Conservation (phyloP, 352 stramenopile genomes). For the Phytophthora nicotianae region DNA sequence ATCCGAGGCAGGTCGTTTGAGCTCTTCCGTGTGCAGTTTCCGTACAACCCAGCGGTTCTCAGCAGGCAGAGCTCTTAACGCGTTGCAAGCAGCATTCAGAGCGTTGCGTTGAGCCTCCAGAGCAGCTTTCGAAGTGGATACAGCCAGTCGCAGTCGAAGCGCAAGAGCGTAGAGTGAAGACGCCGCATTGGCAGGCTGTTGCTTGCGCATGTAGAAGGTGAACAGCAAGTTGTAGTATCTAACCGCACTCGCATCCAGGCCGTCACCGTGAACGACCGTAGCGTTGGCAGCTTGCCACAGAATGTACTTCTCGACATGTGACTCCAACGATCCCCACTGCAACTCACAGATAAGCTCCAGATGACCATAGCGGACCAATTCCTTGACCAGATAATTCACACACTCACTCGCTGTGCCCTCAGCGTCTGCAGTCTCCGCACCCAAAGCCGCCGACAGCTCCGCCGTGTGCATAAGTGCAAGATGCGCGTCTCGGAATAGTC, state of each 20-base stretch:
- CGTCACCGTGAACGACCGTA: conserved; percentile 43
- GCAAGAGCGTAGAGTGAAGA: conserved; percentile 64
- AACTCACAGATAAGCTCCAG: conserved; percentile 77
- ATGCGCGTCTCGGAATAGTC: conserved; percentile 64
- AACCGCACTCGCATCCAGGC: conserved; percentile 50
- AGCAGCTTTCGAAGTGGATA: conserved; percentile 41
- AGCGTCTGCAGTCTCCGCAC: conserved; percentile 15
- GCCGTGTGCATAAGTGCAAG: conserved; percentile 75
- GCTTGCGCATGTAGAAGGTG: conserved; percentile 66
- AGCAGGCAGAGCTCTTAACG: conserved; percentile 44
- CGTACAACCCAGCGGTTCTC: conserved; percentile 72
- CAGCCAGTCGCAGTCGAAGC: conserved; percentile 50
- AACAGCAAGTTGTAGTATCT: conserved; percentile 77
- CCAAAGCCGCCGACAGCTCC: conserved; percentile 41
- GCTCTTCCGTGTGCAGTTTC: conserved; percentile 73
- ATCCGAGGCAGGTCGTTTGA: conserved; percentile 19
- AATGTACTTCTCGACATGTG: conserved; percentile 71
- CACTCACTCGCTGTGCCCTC: conserved; percentile 65
- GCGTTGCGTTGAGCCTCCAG: conserved; percentile 70
- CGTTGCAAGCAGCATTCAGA: conserved; percentile 52
- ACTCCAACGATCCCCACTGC: conserved; percentile 65
- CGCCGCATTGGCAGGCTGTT: conserved; percentile 67
- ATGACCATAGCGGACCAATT: conserved; percentile 67
- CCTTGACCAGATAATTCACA: conserved; percentile 76
- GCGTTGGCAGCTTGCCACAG: conserved; percentile 77